These are phyloP conservation scores for Agrocybe praecox DNA, from an alignment of 768 basidiomycete species.

Conservation along the genomic window DNA sequence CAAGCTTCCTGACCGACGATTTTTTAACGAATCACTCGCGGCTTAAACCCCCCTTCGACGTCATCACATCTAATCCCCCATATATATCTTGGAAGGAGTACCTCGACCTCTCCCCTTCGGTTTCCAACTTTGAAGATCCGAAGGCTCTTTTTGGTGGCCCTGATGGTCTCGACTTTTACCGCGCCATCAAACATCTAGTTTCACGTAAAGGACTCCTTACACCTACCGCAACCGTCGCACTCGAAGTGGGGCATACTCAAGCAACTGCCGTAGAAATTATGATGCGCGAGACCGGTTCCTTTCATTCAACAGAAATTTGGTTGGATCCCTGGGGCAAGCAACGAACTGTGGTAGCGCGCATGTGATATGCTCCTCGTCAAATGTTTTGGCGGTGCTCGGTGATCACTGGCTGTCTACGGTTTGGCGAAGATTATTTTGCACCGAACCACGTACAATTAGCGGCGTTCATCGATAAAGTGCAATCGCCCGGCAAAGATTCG, in stretches of 20 bases:
- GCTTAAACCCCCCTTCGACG: slow-evolving; percentile 60
- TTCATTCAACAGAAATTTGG: slow-evolving; percentile 68
- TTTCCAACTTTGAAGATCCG: slow-evolving; percentile 79
- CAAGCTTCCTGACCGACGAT: slow-evolving; percentile 47
- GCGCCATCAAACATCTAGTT: slow-evolving; percentile 66
- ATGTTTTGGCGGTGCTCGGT: neutral
- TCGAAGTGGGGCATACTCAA: slow-evolving; percentile 83
- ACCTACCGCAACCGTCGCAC: slow-evolving; percentile 57
- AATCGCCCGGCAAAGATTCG: neutral
- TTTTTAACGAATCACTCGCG: slow-evolving; percentile 34
- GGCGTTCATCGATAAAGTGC: neutral
- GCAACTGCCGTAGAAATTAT: slow-evolving; percentile 63
- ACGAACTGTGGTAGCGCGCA: slow-evolving; percentile 66
- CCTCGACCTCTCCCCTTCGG: slow-evolving; percentile 62
- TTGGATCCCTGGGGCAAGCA: slow-evolving; percentile 77
- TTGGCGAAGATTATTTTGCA: neutral
- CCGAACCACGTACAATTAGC: neutral
- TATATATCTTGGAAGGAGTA: slow-evolving; percentile 80
- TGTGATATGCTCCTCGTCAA: slow-evolving; percentile 28
- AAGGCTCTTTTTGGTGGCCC: slow-evolving; percentile 80
- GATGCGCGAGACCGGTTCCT: slow-evolving; percentile 46
- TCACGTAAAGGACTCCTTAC: slow-evolving; percentile 52
- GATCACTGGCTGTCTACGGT: too few species aligned
- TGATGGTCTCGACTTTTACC: slow-evolving; percentile 65
- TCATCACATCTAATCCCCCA: slow-evolving; percentile 85